Evolutionary conservation across 805 yeast genomes (phyloP).

Genomic region (Saccharomycopsis vini): DNA sequence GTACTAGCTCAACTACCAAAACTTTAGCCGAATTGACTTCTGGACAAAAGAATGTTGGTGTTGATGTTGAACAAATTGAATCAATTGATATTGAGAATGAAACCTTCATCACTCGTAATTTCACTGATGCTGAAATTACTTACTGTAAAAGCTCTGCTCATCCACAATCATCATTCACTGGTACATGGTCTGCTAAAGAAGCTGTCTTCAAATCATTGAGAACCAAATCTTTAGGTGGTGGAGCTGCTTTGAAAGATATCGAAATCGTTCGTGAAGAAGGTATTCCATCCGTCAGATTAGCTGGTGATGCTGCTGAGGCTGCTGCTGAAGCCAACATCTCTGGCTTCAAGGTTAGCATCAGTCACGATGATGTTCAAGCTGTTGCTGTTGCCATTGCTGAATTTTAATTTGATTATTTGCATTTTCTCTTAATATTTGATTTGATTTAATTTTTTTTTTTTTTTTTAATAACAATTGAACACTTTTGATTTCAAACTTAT

Average conservation of each 20-base stretch:
- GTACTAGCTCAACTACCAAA: slow-evolving; percentile 14
- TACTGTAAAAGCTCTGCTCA: slow-evolving; percentile 70
- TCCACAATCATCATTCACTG: slow-evolving; percentile 87
- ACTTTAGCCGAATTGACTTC: slow-evolving; percentile 23
- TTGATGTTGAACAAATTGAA: slow-evolving; percentile 85
- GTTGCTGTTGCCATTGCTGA: slow-evolving; percentile 85
- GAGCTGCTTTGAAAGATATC: slow-evolving; percentile 86
- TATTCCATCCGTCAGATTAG: slow-evolving; percentile 72
- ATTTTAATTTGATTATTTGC: slow-evolving; percentile 1
- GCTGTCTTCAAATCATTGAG: slow-evolving; percentile 96
- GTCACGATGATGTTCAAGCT: slow-evolving; percentile 95
- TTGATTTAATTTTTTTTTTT: background rate
- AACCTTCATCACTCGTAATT: slow-evolving; percentile 87
- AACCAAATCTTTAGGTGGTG: slow-evolving; percentile 85
- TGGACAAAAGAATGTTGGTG: slow-evolving; percentile 67
- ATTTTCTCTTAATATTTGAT: background rate
- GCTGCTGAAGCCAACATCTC: slow-evolving; percentile 65
- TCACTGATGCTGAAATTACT: slow-evolving; percentile 68
- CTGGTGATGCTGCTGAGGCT: slow-evolving; percentile 67
- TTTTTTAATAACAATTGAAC: background rate
- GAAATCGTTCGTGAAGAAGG: slow-evolving; percentile 72
- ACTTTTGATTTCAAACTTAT: background rate
- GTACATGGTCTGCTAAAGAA: slow-evolving; percentile 99
- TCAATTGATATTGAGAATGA: slow-evolving; percentile 80
- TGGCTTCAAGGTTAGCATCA: slow-evolving; percentile 76